These are phyloP conservation scores for Apophysomyces trapeziformis DNA, from an alignment of 371 early-diverging fungal genomes.

Conservation along the genomic window DNA sequence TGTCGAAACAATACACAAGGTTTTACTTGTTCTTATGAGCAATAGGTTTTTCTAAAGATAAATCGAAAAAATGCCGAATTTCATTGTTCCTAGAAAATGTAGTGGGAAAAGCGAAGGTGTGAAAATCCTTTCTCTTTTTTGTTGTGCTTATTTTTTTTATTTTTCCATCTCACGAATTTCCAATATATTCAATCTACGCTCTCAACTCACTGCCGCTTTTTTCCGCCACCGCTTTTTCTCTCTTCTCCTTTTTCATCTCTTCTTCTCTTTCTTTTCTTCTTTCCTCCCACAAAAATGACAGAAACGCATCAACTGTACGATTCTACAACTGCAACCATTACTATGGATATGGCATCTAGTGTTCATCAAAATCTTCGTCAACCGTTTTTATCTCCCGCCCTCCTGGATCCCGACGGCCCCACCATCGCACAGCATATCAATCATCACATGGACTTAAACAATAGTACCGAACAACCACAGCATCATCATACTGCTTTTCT, in stretches of 20 bases:
- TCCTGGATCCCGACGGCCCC: slow-evolving; percentile 19
- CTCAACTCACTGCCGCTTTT: slow-evolving; percentile 2
- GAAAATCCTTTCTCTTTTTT: background rate
- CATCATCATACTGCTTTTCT: slow-evolving; percentile 6
- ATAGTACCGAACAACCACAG: slow-evolving; percentile 20
- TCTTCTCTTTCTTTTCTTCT: background rate
- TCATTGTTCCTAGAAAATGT: background rate
- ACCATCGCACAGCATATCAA: slow-evolving; percentile 28
- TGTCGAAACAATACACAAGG: background rate
- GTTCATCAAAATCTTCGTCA: slow-evolving; percentile 8
- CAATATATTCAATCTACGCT: slow-evolving; percentile 8
- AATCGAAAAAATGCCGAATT: too few relatives aligned
- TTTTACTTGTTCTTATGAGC: background rate
- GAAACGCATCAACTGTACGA: slow-evolving; percentile 3
- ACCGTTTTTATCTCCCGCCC: slow-evolving; percentile 10
- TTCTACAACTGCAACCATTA: background rate
- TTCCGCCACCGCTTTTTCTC: slow-evolving; percentile 1
- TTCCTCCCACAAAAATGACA: background rate
- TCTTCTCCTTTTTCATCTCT: background rate
- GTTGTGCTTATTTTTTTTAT: too few relatives aligned
- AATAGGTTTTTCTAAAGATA: too few relatives aligned
- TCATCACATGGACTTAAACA: slow-evolving; percentile 24
- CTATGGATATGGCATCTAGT: background rate
- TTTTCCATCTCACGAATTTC: background rate
- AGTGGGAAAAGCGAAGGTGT: background rate